Conservation (phyloP, 2,329 filamentous ascomycete genomes). For the Fusarium duplospermum region DNA sequence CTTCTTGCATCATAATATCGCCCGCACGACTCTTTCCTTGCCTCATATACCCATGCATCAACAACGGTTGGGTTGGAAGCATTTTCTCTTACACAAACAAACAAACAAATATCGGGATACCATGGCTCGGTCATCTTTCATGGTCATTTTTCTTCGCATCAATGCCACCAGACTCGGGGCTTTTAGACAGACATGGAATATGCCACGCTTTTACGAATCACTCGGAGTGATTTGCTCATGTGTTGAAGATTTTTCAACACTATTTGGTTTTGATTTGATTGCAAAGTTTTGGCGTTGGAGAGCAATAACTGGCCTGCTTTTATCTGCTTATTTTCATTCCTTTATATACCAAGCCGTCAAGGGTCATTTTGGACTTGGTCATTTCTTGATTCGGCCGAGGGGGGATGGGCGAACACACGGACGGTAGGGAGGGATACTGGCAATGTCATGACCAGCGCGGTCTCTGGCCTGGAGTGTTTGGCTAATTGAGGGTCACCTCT, state of each 20-base stretch:
- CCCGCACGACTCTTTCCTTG: conserved; percentile 14
- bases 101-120: conserved; percentile 23
- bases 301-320: conserved; percentile 26
- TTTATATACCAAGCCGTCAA: conserved; percentile 16
- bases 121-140: conserved; percentile 16
- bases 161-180: conserved; percentile 6
- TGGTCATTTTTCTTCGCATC: conserved; percentile 24
- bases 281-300: conserved; percentile 37
- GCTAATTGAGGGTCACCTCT: conserved; percentile 15
- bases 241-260: conserved; percentile 31
- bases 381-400: conserved; percentile 2
- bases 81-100: conserved; percentile 21
- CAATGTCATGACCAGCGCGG: conserved; percentile 20
- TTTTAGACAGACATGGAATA: conserved; percentile 7
- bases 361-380: conserved; percentile 8
- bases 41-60: conserved; percentile 7
- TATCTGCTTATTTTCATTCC: conserved; percentile 11
- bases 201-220: conserved; percentile 22
- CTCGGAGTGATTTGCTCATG: conserved; percentile 27
- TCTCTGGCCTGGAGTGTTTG: conserved; percentile 28
- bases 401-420: conserved; percentile 6
- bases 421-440: conserved; percentile 28
- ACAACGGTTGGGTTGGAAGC: conserved; percentile 19
- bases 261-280: conserved; percentile 18
- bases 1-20: conserved; percentile 8